Conservation (phyloP, 257 asterid genomes). For the Solanum virginianum region DNA sequence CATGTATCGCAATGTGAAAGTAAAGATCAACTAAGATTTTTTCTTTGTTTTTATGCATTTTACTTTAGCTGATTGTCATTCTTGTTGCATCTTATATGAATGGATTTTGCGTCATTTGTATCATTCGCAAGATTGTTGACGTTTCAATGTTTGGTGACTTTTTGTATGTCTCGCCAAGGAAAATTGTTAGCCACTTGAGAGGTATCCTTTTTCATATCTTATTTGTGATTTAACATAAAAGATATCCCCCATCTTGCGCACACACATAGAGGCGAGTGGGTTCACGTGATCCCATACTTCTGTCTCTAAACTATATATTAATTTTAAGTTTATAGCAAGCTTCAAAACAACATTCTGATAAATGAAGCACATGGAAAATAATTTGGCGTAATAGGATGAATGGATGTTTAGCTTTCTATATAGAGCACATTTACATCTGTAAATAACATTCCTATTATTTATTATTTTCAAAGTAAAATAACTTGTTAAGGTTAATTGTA, state of each 20-base stretch:
- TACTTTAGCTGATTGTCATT: slow-evolving; percentile 14
- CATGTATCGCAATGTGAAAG: slow-evolving; percentile 22
- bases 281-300: neutral
- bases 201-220: slow-evolving; percentile 44
- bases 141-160: slow-evolving; percentile 16
- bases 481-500: neutral
- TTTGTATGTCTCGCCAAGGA: slow-evolving; percentile 22
- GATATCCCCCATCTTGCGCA: neutral
- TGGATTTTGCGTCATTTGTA: slow-evolving; percentile 35
- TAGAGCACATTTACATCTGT: too few species aligned
- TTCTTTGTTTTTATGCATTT: neutral
- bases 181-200: slow-evolving; percentile 43
- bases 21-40: slow-evolving; percentile 10
- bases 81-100: slow-evolving; percentile 23
- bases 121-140: slow-evolving; percentile 31
- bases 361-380: too few species aligned
- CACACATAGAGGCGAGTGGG: neutral
- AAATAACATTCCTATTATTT: too few species aligned
- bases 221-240: neutral
- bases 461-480: neutral
- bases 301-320: too few species aligned
- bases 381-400: neutral
- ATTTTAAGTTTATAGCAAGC: too few species aligned
- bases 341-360: neutral
- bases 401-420: too few species aligned